Evolutionary conservation across 225 moss, liverwort and hornwort genomes (phyloP), one percentile per base, ranked within the genome.

Genomic region (Sphagnum contortum): DNA sequence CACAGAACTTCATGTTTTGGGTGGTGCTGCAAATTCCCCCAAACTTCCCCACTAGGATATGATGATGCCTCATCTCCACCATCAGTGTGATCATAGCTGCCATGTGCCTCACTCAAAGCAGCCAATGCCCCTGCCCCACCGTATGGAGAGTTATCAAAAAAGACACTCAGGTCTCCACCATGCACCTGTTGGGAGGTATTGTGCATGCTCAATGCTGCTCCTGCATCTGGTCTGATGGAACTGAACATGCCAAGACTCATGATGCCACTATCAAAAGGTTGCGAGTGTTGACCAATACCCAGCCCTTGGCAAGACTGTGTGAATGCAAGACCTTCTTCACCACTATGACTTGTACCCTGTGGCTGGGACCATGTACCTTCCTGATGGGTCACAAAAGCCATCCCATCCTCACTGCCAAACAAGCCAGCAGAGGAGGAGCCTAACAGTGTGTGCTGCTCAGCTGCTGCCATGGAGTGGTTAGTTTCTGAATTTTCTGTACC

Each of bases 121-220:
- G 71, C 45, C 11, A 85, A 72, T 49, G 78, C 76, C 46, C 84
- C 78, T 5, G 64, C 76, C 29, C 84, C 76, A 3, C 71, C 53
- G 3, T 47, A 69, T 3, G 55, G 67, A 0, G 81, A 52, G 2
- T 77, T 78, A 11, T 85, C 84, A 51, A 85, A 85, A 45, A 85
- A 76, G 12, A 78, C 81, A 62, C 78, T 81, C 29, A 85, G 53
- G 66, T 85, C 84, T 0, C 84, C 81, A 0, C 75, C 64, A 3
- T 76, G 75, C 58, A 77, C 64, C 64, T 80, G 83, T 49, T 75
- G 78, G 9, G 6, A 9, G 1, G 78, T 55, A 10, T 80, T 77
- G 45, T 81, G 84, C 45, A 78, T 5, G 71, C 77, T 75, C 49
- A 78, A 69, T 8, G 80, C 48, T 2, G 70, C 71, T 8, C 77